A percentile compares a stretch with the other conserved stretches of the same genome.
These are phyloP conservation scores for Emergomyces africanus DNA, from an alignment of 2,329 filamentous ascomycete species.

Conservation along the genomic window DNA sequence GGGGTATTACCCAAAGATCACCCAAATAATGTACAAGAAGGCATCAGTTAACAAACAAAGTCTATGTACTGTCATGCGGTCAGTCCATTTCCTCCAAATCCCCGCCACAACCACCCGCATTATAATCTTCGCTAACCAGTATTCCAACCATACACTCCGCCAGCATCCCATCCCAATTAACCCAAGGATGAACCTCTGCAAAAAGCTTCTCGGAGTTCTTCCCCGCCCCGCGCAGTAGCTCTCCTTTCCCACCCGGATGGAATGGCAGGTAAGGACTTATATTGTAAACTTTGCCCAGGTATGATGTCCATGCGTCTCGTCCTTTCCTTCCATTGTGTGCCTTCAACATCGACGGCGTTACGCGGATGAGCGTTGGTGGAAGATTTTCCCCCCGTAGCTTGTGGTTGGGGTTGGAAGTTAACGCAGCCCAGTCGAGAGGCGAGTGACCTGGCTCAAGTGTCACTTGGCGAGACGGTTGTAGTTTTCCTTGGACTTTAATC, in stretches of 20 bases:
- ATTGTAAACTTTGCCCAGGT: constrained; percentile 88
- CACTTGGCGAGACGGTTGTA: constrained; percentile 44
- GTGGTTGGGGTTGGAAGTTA: constrained; percentile 48
- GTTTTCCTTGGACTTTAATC: constrained; percentile 28
- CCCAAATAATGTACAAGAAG: background rate
- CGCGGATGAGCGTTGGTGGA: constrained; percentile 48
- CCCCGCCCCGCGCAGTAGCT: constrained; percentile 51
- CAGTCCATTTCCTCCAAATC: constrained; percentile 49
- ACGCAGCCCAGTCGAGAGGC: constrained; percentile 87
- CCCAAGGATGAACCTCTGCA: constrained; percentile 53
- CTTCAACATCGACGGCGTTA: constrained; percentile 71
- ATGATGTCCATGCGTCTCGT: constrained; percentile 78
- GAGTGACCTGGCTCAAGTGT: constrained; percentile 81
- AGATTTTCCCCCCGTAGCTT: constrained; percentile 50
- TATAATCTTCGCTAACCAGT: constrained; percentile 42
- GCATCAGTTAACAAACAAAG: background rate
- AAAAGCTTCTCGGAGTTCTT: constrained; percentile 53
- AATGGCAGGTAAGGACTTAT: constrained; percentile 80
- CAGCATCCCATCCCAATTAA: constrained; percentile 56
- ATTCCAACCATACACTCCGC: constrained; percentile 50
- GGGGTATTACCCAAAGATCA: background rate
- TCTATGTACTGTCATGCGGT: constrained; percentile 9
- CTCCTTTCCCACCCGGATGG: constrained; percentile 64
- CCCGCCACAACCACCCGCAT: constrained; percentile 5
- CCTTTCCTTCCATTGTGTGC: constrained; percentile 70